Evolutionary conservation across 1,284 basidiomycete genomes (phyloP), one percentile per base, ranked within the genome.

Genomic region (Butyriboletus appendiculatus): DNA sequence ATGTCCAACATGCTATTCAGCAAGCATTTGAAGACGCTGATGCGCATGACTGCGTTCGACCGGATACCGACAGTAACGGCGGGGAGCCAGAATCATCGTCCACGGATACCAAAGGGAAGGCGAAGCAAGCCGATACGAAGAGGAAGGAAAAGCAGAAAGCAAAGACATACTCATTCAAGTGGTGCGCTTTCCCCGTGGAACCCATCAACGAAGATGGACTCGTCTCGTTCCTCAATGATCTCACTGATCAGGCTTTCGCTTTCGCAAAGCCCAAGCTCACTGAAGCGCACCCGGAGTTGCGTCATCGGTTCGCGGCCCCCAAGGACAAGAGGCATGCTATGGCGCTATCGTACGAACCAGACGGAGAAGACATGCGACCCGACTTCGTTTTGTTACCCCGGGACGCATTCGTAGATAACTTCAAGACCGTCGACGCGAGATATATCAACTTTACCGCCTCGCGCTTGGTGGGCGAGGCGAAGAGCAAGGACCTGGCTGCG

Each of bases 321-420:
- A 26, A 26, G 26, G 26, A 26, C 26, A 26, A 26, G 26, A 26
- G 26, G 9, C 26, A 26, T 10, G 26, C 26, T 26, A 26, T 26
- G 26, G 26, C 26, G 9, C 26, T 26, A 9, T 26, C 26, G 26
- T 26, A 26, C 6, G 26, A 10, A 10, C 26, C 26, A 26, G 26
- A 26, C 26, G 9, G 26, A 26, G 26, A 26, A 26, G 26, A 26
- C 9, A 26, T 26, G 26, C 26, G 26, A 26, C 60, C 60, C 0
- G 52, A 59, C 33, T 62, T 64, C 9, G 12, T 64, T 11, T 9
- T 64, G 8, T 24, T 64, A 16, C 60, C 62, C 0, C 20, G 51
- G 3, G 44, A 56, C 16, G 62, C 62, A 1, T 63, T 62, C 34
- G 1, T 15, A 4, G 40, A 26, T 10, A 26, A 10, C 26, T 26